A percentile compares a stretch with the other conserved stretches of the same genome.
Conservation (phyloP, 345 rosid genomes). For the Litchi chinensis region DNA sequence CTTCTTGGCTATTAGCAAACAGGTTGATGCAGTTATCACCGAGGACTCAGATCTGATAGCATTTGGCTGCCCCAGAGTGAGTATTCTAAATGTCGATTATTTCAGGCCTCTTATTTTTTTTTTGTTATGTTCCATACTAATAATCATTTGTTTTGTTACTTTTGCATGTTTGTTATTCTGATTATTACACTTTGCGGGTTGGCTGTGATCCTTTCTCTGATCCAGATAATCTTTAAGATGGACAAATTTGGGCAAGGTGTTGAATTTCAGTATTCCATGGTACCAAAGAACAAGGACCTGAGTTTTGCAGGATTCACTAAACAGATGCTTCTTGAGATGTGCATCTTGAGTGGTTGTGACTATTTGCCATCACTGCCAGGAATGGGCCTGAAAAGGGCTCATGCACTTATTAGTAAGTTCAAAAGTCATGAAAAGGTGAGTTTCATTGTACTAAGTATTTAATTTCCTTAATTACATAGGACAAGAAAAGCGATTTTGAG, state of each 20-base stretch:
- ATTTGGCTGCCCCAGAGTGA: conserved; percentile 95
- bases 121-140: neutral
- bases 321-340: conserved; percentile 94
- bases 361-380: conserved; percentile 91
- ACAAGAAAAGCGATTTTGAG: neutral
- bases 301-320: conserved; percentile 71
- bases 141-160: conserved; percentile 1
- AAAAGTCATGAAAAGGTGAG: conserved; percentile 78
- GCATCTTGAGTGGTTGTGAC: conserved; percentile 98
- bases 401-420: conserved; percentile 76
- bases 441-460: conserved; percentile 5
- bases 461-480: neutral
- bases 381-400: conserved; percentile 95
- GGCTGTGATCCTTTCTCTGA: conserved; percentile 7
- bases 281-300: conserved; percentile 66
- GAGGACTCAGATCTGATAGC: conserved; percentile 99
- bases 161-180: conserved; percentile 8
- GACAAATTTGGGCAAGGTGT: conserved; percentile 95
- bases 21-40: conserved; percentile 87
- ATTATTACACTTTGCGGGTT: conserved; percentile 9
- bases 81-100: conserved; percentile 29
- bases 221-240: conserved; percentile 89
- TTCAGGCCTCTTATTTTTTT: neutral
- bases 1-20: conserved; percentile 76
- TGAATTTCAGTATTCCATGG: conserved; percentile 72